phyloP scores from a whole-genome alignment of 2,329 filamentous ascomycete species.

The Verticillium alfalfae region DNA sequence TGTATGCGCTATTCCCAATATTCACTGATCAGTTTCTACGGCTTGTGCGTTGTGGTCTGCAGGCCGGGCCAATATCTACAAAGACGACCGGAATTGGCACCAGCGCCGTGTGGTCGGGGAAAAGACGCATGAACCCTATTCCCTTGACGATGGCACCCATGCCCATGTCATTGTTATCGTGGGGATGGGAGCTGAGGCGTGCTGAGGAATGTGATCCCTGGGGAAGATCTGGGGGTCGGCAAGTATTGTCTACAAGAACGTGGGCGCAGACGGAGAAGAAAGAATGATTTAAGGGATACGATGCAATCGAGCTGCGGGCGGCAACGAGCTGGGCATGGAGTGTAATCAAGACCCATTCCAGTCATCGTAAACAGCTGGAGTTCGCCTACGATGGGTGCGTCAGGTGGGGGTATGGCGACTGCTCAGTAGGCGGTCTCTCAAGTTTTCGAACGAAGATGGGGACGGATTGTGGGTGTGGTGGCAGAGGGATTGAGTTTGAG shows the following conservation, averaged over 20 bases:
- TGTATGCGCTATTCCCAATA: neutral
- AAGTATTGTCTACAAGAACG: neutral
- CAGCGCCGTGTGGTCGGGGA: neutral
- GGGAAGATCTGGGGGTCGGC: neutral
- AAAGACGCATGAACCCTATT: neutral
- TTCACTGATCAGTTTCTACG: neutral
- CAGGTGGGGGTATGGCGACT: neutral
- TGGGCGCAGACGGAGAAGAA: neutral
- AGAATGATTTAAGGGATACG: neutral
- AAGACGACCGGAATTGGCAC: neutral
- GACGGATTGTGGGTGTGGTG: neutral
- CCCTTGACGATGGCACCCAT: neutral
- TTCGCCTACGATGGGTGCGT: neutral
- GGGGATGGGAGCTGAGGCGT: neutral
- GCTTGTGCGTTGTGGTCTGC: neutral
- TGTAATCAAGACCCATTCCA: neutral
- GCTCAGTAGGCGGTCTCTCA: neutral
- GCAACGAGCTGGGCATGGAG: neutral
- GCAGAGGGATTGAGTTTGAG: no score
- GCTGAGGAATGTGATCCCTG: neutral
- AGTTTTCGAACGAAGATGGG: neutral
- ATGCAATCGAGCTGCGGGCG: neutral
- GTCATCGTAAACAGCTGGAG: neutral
- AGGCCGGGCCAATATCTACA: neutral
- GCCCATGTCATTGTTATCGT: neutral